These are phyloP conservation scores for Acrocalymma vagum DNA, from an alignment of 2,329 filamentous ascomycete species.

Conservation along the genomic window DNA sequence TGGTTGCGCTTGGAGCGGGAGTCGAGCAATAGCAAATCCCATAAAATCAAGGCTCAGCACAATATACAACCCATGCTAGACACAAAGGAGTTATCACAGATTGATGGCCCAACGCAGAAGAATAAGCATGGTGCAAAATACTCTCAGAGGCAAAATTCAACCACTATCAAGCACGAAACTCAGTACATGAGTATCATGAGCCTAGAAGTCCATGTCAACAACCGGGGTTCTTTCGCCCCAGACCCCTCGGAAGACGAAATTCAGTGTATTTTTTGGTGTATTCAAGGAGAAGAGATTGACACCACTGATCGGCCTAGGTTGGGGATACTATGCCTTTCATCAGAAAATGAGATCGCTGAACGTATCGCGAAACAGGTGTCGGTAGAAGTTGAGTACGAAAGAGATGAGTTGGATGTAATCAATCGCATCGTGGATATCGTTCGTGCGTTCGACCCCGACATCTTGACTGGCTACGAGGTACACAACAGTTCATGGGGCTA, in stretches of 20 bases:
- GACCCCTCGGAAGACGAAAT: conserved; percentile 93
- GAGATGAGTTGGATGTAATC: conserved; percentile 83
- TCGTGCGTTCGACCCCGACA: conserved; percentile 83
- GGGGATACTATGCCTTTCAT: conserved; percentile 78
- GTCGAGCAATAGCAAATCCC: conserved; percentile 21
- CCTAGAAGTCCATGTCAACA: conserved; percentile 90
- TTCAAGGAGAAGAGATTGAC: conserved; percentile 77
- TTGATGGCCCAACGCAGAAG: conserved; percentile 86
- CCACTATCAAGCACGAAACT: conserved; percentile 81
- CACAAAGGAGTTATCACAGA: conserved; percentile 73
- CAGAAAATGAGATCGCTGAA: conserved; percentile 65
- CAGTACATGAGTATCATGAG: conserved; percentile 98
- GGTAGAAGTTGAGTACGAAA: conserved; percentile 75
- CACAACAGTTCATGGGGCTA: conserved; percentile 96
- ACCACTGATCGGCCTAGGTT: conserved; percentile 65
- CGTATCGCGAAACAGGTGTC: conserved; percentile 69
- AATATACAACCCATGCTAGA: conserved; percentile 17
- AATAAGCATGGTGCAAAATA: conserved; percentile 86
- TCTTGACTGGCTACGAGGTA: conserved; percentile 93
- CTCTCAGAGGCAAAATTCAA: conserved; percentile 77
- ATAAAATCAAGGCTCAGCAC: conserved; percentile 6
- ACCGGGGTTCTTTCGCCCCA: conserved; percentile 79
- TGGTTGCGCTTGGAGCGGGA: conserved; percentile 66
- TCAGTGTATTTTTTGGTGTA: conserved; percentile 87
- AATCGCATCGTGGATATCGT: conserved; percentile 89